Percentiles rank a stretch among this genome's conserved stretches.
Evolutionary conservation across 441 rosid species (phyloP).

Genomic region (Hypseocharis bilobata): DNA sequence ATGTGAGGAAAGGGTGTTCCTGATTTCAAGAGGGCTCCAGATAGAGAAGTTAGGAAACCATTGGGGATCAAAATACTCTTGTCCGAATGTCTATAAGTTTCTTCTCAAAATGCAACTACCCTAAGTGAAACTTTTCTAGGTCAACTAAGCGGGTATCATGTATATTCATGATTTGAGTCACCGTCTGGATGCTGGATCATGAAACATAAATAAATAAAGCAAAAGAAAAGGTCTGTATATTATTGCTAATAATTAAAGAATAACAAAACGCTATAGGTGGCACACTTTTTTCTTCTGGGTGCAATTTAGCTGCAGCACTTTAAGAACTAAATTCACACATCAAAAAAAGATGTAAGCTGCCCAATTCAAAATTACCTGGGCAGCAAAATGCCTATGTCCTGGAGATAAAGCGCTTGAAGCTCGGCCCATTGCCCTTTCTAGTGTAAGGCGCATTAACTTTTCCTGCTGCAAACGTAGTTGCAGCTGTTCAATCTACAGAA

Average conservation of each 20-base stretch:
- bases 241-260: background rate
- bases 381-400: slow-evolving; percentile 68
- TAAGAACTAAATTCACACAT: background rate
- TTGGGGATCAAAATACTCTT: too few relatives aligned
- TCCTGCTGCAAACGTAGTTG: slow-evolving; percentile 68
- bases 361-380: slow-evolving; percentile 35
- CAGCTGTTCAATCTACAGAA: slow-evolving; percentile 63
- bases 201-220: too few relatives aligned
- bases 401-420: slow-evolving; percentile 81
- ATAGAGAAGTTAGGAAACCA: too few relatives aligned
- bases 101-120: too few relatives aligned
- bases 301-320: background rate
- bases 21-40: too few relatives aligned
- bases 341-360: background rate
- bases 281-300: background rate
- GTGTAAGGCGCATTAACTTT: slow-evolving; percentile 55
- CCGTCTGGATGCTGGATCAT: too few relatives aligned
- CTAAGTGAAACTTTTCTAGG: too few relatives aligned
- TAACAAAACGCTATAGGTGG: background rate
- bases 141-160: too few relatives aligned
- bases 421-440: slow-evolving; percentile 81
- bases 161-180: too few relatives aligned
- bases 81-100: too few relatives aligned
- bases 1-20: too few relatives aligned
- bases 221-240: background rate